phyloP scores from a whole-genome alignment of 768 basidiomycete genomes.

The Mycena chlorophos region DNA sequence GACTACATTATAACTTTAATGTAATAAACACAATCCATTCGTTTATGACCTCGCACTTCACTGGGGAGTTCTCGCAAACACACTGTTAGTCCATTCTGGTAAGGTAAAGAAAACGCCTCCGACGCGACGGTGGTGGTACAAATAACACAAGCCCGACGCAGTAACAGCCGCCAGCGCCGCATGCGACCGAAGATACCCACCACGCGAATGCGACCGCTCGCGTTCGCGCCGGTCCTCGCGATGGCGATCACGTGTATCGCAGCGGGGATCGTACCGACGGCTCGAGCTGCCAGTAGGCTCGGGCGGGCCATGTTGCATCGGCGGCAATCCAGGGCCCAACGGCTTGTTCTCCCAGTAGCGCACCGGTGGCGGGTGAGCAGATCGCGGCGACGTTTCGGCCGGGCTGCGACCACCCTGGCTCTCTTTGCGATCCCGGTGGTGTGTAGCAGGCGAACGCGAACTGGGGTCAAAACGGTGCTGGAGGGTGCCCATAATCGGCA shows the following conservation, averaged over 20 bases:
- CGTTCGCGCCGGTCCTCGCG: slow-evolving; percentile 30
- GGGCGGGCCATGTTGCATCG: slow-evolving; percentile 32
- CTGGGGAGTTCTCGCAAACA: too few species aligned
- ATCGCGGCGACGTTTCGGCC: slow-evolving; percentile 62
- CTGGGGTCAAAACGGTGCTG: slow-evolving; percentile 38
- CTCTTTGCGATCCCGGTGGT: slow-evolving; percentile 12
- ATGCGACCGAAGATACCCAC: slow-evolving; percentile 46
- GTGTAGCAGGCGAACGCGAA: slow-evolving; percentile 40
- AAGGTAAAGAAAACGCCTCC: too few species aligned
- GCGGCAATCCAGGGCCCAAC: slow-evolving; percentile 36
- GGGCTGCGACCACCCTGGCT: slow-evolving; percentile 47
- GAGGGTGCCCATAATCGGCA: slow-evolving; percentile 37
- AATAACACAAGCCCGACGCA: too few species aligned
- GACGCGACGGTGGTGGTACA: too few species aligned
- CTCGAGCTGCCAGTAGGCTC: slow-evolving; percentile 30
- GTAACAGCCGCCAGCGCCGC: too few species aligned
- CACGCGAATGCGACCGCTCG: slow-evolving; percentile 31
- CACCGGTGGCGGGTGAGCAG: slow-evolving; percentile 34
- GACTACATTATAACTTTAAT: too few species aligned
- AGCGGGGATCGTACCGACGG: slow-evolving; percentile 66
- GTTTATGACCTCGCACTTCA: too few species aligned
- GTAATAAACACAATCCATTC: too few species aligned
- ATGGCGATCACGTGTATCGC: slow-evolving; percentile 47
- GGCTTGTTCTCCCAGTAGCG: slow-evolving; percentile 68
- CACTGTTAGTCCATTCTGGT: too few species aligned